Base-by-base conservation (phyloP, 441 rosid genomes). In the Omphalea diandra region DNA sequence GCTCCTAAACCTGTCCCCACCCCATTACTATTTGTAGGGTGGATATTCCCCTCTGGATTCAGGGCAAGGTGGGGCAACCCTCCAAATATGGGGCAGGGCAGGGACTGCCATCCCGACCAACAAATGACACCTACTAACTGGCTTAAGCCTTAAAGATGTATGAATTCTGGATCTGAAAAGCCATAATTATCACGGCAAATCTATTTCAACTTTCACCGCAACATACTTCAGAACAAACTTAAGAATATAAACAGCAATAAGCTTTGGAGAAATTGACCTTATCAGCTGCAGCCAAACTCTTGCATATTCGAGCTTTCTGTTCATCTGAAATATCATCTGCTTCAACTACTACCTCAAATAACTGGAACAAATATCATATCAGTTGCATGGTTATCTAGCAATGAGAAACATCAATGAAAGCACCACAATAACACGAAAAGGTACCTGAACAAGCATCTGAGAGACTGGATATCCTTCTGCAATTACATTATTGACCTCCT, bases 401-500 rank as follows among this genome's bases (percentile, higher is more conserved):
- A 70, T 52, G 14, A 59, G 31, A 8, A 63, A 61, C 32, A 40
- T 60, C 26, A 2, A 66, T n/a, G 15, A 29, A 40, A 38, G 8
- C 24, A 33, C 52, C 50, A 29, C 27, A 20, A 65, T 18, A 57
- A 62, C 66, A 49, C 50, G 60, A 63, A 76, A 70, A 50, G 24
- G 24, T 24, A 93, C 99, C 95, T 89, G 97, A 73, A 83, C 78
- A 80, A 93, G 88, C 86, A 93, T 79, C 83, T 93, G 95, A 72
- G 97, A 86, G 65, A 87, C 97, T 12, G 98, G 97, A 84, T 87
- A 91, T 41, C 98, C 99, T 77, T 91, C 98, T 46, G 91, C 92
- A 60, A 90, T 90, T 60, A 90, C 74, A 70, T 84, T 76, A 76
- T 83, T 86, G 63, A 89, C 99, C 84, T 89, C 95, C 80, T 87